Evolutionary conservation across 208 protist species (phyloP), one percentile per base, ranked within the genome.

Genomic region (Leishmania amazonensis): DNA sequence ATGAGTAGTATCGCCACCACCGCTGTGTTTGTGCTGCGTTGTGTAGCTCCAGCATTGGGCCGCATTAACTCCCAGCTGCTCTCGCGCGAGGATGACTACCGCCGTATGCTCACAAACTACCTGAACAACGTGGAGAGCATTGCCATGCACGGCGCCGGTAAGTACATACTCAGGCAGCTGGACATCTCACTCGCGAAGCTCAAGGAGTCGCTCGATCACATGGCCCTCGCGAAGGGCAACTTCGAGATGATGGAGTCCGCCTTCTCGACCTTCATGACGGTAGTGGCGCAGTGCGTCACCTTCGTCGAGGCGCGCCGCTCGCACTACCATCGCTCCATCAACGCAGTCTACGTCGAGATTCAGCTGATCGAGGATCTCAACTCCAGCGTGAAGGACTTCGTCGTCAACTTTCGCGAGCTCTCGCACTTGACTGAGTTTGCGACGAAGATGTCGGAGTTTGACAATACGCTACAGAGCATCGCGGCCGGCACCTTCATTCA

Each of bases 381-480:
- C 87, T 53, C 83, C 35, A 95, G 88, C 82, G 90, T 96, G 62
- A 96, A 95, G 83, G 84, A 92, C 78, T 92, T 97, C 81, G 89
- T 97, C 28, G 89, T 96, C 35, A 97, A 97, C 83, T 94, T 97
- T 81, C 90, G 91, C 68, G 91, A 97, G 79, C 76, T 96, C 53
- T 97, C 95, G 15, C 93, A 97, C 84, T 79, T 96, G 24, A 91
- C 88, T 1, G 93, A 93, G 62, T 97, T 96, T 74, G 90, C 95
- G 35, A 88, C 78, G 17, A 95, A 94, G 85, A 85, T 96, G 78
- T 81, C 89, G 0, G 88, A 91, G 81, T 97, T 96, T 84, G 95
- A 97, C 83, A 89, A 76, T 11, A 95, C 93, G 35, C 88, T 97
- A 49, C 60, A 79, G 51, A 95, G 88, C 79, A 95, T 97, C 81